phyloP scores from a whole-genome alignment of 768 basidiomycete species.

The Clathrus columnatus region DNA sequence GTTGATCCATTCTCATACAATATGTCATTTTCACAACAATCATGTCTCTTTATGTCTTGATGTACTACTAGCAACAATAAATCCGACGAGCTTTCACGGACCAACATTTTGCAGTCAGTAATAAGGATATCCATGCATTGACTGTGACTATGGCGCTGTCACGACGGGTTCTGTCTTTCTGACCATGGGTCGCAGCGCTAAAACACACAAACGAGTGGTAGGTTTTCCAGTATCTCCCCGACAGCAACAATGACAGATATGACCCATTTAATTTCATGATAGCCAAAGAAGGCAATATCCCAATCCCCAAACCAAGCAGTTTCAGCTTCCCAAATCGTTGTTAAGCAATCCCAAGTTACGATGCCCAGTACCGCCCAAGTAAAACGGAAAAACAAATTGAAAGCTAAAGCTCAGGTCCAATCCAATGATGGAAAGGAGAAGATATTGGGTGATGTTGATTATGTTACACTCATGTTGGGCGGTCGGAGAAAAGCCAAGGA shows the following conservation, averaged over 20 bases:
- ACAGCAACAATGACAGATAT: not conserved
- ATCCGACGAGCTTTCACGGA: not conserved
- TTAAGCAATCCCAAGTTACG: not conserved
- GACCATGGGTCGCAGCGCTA: conserved; percentile 50
- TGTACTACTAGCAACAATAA: not conserved
- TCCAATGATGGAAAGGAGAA: not conserved
- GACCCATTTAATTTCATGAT: not conserved
- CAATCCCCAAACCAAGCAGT: conserved; percentile 1
- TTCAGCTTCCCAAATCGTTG: not conserved
- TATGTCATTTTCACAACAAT: not conserved
- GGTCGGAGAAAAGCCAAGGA: conserved; percentile 56
- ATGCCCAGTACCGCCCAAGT: not conserved
- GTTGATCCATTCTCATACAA: not conserved
- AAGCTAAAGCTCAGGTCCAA: conserved; percentile 10
- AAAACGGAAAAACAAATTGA: conserved; percentile 10
- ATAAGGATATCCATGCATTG: not conserved
- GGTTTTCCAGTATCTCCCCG: conserved; percentile 13
- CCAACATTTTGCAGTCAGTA: not conserved
- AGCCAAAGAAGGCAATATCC: not conserved
- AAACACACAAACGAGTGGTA: conserved; percentile 54
- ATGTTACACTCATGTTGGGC: conserved; percentile 63
- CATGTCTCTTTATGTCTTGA: not conserved
- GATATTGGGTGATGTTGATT: conserved; percentile 69
- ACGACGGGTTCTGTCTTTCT: too few relatives aligned
- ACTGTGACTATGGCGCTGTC: not conserved